Evolutionary conservation across 2,329 filamentous ascomycete genomes (phyloP), one percentile per base, ranked within the genome.

Genomic region (Hymenoscyphus scutula): DNA sequence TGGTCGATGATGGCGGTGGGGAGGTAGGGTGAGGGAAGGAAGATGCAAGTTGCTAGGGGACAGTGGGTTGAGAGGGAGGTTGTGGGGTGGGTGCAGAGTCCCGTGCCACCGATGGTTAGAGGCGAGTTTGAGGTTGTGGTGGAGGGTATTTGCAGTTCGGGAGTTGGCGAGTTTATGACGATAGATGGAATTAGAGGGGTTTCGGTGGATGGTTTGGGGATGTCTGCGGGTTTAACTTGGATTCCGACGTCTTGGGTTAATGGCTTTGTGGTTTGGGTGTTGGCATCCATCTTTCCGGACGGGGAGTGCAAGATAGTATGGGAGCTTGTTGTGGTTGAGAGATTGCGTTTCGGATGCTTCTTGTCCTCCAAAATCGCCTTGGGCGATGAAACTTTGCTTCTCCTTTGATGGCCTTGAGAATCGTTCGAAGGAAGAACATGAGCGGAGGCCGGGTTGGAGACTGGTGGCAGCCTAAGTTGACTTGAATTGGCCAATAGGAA

Each of bases 11-110:
- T 60, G 1, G 37, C 15, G 1, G 55, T 17, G 11, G 67, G 51
- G 11, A 74, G 64, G 62, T 59, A 68, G 2, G 73, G 71, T 19
- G 67, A 61, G 10, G 74, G 63, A 19, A 73, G 51, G 57, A 74
- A 70, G 10, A 73, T 63, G 37, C 62, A 66, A n/a, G 63, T 60
- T 8, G 27, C 15, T 8, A 61, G 59, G 3, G 57, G 63, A 56
- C 69, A 73, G 5, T 5, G 19, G 19, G 11, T 25, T 51, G 19
- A 2, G n/a, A 4, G 13, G 0, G 17, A 13, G 8, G 15, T 29
- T 59, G 45, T 17, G 5, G 56, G 32, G 6, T 68, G 37, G 10
- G 17, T 30, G 29, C 70, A 72, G 53, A 19, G 60, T 0, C 70
- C 64, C 17, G 54, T 64, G 19, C 66, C 64, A 8, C 54, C 45